Evolutionary conservation across 139 green algal genomes (phyloP), one percentile per base, ranked within the genome.

Genomic region (Chlamydomonas applanata): DNA sequence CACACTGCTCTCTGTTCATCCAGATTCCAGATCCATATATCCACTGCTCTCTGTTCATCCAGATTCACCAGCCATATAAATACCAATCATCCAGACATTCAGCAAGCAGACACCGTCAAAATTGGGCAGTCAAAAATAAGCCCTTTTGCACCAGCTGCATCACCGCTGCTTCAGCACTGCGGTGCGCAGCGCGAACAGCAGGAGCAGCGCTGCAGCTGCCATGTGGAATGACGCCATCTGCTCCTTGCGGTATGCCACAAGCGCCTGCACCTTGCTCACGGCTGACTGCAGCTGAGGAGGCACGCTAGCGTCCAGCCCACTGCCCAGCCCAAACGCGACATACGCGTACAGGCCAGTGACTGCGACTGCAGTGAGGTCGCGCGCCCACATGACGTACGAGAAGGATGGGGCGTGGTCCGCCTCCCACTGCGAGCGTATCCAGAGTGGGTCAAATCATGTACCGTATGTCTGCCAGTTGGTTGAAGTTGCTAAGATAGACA

Each of bases 301-400:
- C 25, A 69, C 17, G 61, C 61, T 69, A 4, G 7, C 5, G 16
- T 69, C 17, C 36, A 44, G 54, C 35, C 57, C 35, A 19, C 19
- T 45, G 20, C 77, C 82, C 59, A 83, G 53, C 13, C 60, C 69
- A 66, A 60, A 84, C 20, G 68, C 82, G 2, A 61, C 29, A 63
- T 84, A 84, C 46, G 71, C 71, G 70, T 78, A 87, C 4, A 73
- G 27, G 19, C 65, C 77, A 4, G 69, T 29, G 0, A 81, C 20
- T 40, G 71, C 19, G 32, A 86, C 72, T 17, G 74, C 46, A 0
- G n/a, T 9, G 0, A 70, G 17, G 73, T 82, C 81, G 32, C 68
- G 32, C 29, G 72, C 16, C 25, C 75, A 40, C 25, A 69, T 56
- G 40, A 49, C 7, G 40, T 49, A 49, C 11, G 40, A 49, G 40